Evolutionary conservation across 2,329 filamentous ascomycete species (phyloP).

Genomic region (Hansfordia pulvinata): DNA sequence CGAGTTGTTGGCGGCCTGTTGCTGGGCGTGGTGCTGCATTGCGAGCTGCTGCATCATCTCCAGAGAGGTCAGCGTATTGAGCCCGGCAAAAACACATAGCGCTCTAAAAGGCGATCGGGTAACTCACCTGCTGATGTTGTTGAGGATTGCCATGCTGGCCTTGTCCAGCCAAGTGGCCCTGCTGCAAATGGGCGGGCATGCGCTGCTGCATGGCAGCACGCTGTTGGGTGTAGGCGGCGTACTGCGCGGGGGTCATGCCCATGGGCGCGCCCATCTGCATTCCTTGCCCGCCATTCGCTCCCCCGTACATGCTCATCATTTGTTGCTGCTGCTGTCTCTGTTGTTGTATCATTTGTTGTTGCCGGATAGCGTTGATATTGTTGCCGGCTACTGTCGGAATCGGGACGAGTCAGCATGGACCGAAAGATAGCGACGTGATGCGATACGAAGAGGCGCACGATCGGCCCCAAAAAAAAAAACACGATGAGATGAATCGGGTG

Average conservation of each 20-base stretch:
- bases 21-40: conserved; percentile 21
- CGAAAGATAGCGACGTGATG: too few species aligned
- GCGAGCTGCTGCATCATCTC: conserved; percentile 17
- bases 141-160: conserved; percentile 12
- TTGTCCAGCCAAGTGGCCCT: conserved; percentile 19
- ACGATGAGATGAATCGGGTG: too few species aligned
- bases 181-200: conserved; percentile 28
- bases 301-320: conserved; percentile 13
- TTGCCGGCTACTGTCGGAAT: conserved; percentile 5
- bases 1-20: conserved; percentile 26
- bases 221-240: conserved; percentile 28
- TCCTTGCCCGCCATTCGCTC: conserved; percentile 7
- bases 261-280: conserved; percentile 29
- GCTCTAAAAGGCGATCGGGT: not conserved
- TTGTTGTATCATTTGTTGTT: conserved; percentile 12
- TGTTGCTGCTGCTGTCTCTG: conserved; percentile 16
- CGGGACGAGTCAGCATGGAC: too few species aligned
- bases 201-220: conserved; percentile 25
- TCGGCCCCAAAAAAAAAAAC: too few species aligned
- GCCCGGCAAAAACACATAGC: not conserved
- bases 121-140: conserved; percentile 2
- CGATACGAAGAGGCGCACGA: too few species aligned
- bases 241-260: conserved; percentile 24
- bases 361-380: conserved; percentile 8
- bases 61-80: conserved; percentile 1